A percentile compares a stretch with the other conserved stretches of the same genome.
These are phyloP conservation scores for Crithidia acanthocephali DNA, from an alignment of 208 protist species.

Conservation along the genomic window DNA sequence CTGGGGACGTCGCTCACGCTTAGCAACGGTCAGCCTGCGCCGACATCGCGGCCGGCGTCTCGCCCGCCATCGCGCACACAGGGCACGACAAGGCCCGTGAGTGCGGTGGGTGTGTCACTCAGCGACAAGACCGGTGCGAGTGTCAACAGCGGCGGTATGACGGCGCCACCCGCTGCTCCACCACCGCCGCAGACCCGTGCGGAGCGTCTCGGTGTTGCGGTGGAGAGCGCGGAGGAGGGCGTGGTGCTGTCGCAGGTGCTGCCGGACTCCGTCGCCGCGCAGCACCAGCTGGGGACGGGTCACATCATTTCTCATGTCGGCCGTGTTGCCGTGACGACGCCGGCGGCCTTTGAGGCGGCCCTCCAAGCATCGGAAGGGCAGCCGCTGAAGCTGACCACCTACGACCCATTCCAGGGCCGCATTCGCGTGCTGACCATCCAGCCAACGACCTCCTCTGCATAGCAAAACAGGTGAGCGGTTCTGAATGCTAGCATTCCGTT, in stretches of 20 bases:
- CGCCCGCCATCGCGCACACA: background rate
- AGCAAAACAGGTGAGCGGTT: background rate
- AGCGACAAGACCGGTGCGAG: too few species aligned
- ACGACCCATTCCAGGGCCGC: slow-evolving; percentile 45
- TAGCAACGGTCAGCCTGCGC: background rate
- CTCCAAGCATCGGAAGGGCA: slow-evolving; percentile 22
- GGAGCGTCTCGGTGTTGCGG: slow-evolving; percentile 31
- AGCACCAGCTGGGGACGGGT: slow-evolving; percentile 32
- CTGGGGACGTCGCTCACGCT: slow-evolving; percentile 1
- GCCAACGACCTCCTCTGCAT: background rate
- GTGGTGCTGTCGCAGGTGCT: slow-evolving; percentile 41
- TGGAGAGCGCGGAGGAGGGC: slow-evolving; percentile 40
- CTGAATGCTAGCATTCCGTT: too few species aligned
- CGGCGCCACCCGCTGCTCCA: background rate
- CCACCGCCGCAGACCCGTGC: slow-evolving; percentile 1
- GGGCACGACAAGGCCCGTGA: background rate
- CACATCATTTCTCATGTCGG: slow-evolving; percentile 64
- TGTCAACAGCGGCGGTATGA: too few species aligned
- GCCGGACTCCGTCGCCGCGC: slow-evolving; percentile 33
- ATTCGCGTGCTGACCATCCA: slow-evolving; percentile 47
- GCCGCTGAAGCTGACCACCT: slow-evolving; percentile 53
- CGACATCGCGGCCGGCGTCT: background rate
- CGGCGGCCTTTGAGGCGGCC: slow-evolving; percentile 35
- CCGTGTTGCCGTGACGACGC: slow-evolving; percentile 31
- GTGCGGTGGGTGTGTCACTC: too few species aligned